Conservation (phyloP, 2,329 filamentous ascomycete species). For the Lecanosticta acicola region DNA sequence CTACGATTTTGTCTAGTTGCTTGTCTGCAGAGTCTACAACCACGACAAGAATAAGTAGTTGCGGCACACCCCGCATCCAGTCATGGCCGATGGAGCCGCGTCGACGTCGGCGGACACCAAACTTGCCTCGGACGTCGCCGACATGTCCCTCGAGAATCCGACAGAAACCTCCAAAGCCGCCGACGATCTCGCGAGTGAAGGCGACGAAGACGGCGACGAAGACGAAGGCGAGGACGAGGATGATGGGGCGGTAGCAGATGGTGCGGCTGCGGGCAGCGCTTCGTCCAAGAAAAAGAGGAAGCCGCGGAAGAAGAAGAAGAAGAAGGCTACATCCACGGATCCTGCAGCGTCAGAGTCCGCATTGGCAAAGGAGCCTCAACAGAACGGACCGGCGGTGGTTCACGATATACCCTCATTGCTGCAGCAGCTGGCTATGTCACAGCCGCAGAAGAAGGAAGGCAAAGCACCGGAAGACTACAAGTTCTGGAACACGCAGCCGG, state of each 20-base stretch:
- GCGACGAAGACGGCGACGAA: slow-evolving; percentile 17
- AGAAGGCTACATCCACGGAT: slow-evolving; percentile 5
- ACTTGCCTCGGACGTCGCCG: slow-evolving; percentile 17
- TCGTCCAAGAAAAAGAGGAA: slow-evolving; percentile 25
- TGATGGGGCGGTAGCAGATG: slow-evolving; percentile 16
- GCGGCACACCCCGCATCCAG: no score
- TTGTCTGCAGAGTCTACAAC: no score
- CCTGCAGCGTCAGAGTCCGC: slow-evolving; percentile 7
- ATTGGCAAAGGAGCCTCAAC: slow-evolving; percentile 8
- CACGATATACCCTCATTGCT: slow-evolving; percentile 29
- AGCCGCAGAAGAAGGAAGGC: slow-evolving; percentile 26
- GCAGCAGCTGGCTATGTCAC: slow-evolving; percentile 25
- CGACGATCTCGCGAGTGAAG: slow-evolving; percentile 12
- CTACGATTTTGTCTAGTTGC: no score
- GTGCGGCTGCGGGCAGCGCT: slow-evolving; percentile 1
- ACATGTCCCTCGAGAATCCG: slow-evolving; percentile 15
- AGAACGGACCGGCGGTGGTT: slow-evolving; percentile 18
- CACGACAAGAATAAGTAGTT: no score
- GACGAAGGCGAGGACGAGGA: slow-evolving; percentile 18
- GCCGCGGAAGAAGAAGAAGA: slow-evolving; percentile 25
- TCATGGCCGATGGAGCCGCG: no score
- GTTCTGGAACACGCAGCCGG: slow-evolving; percentile 97
- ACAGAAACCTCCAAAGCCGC: slow-evolving; percentile 14
- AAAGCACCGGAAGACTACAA: slow-evolving; percentile 59
- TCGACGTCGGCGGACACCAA: slow-evolving; percentile 11